These are phyloP conservation scores for Pistacia atlantica DNA, from an alignment of 345 rosid genomes.

Conservation along the genomic window DNA sequence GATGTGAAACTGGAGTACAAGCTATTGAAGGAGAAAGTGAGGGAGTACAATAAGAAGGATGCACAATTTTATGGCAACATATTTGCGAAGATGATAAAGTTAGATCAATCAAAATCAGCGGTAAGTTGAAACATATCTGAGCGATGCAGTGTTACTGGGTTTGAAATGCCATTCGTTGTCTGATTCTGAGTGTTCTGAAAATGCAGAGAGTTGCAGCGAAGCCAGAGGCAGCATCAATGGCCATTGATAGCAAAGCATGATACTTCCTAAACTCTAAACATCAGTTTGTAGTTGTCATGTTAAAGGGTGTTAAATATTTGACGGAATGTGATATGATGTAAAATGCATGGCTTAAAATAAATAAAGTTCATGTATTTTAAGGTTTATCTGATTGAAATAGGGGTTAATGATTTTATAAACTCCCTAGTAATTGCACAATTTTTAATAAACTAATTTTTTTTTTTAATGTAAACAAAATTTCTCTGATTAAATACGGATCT, in stretches of 20 bases:
- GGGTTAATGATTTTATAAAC: too few relatives aligned
- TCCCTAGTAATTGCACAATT: too few relatives aligned
- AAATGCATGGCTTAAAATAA: too few relatives aligned
- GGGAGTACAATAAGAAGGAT: conserved; percentile 85
- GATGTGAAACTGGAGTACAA: conserved; percentile 83
- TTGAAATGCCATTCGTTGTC: background rate
- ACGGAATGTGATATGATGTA: too few relatives aligned
- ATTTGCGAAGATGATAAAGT: conserved; percentile 67
- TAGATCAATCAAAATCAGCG: conserved; percentile 19
- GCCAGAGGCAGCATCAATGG: conserved; percentile 1
- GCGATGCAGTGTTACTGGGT: background rate
- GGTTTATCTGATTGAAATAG: too few relatives aligned
- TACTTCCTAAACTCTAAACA: background rate
- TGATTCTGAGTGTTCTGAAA: background rate
- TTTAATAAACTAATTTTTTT: too few relatives aligned
- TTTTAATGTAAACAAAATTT: too few relatives aligned
- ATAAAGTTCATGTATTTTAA: too few relatives aligned
- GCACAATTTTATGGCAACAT: conserved; percentile 80
- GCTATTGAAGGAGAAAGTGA: conserved; percentile 70
- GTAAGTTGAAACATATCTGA: background rate
- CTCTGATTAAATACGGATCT: too few relatives aligned
- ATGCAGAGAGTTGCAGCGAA: background rate
- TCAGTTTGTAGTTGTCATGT: too few relatives aligned
- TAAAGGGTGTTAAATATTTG: too few relatives aligned
- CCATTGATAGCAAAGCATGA: conserved; percentile 1